Evolutionary conservation across 164 flowering plant genomes (phyloP), one percentile per base, ranked within the genome.

Genomic region (Hamamelis virginiana): DNA sequence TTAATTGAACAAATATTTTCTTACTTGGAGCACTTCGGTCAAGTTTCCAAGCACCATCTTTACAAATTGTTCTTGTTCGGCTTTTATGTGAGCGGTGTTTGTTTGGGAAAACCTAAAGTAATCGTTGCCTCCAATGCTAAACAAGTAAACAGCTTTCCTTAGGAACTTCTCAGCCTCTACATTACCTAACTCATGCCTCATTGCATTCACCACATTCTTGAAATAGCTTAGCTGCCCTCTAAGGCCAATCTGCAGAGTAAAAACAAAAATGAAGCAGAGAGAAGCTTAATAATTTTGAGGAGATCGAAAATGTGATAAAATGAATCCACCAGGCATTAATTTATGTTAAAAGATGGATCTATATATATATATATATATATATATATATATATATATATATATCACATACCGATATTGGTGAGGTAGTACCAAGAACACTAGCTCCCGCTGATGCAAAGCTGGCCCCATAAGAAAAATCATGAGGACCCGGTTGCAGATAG

Each of bases 111-210:
- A n/a, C 18, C 13, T 25, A 26, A 65, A 22, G 63, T 74, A 79
- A 60, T 79, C 82, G 57, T 79, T 73, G 27, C 51, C 59, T 59
- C 79, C 82, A 19, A 76, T 59, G 66, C 67, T 64, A 57, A 79
- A 46, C 62, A 79, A 57, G 66, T 68, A 79, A 9, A 80, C 81
- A 16, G 79, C 74, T 33, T 41, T 52, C 0, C 71, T 47, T 8
- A 80, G 3, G 50, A 69, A 3, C 26, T n/a, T 15, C 12, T 67
- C 62, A 6, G 76, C 75, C 19, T 71, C 62, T 25, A 38, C 33
- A 10, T 71, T 53, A 0, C 81, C 83, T 12, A 78, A 15, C 33
- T 73, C 59, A 9, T 52, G 41, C 66, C 43, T 75, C 64, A 75
- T 22, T 67, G 11, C 18, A 13, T 8, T 56, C 33, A 15, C 64